phyloP scores from a whole-genome alignment of 108 stramenopile species.

The Licmophora abbreviata region DNA sequence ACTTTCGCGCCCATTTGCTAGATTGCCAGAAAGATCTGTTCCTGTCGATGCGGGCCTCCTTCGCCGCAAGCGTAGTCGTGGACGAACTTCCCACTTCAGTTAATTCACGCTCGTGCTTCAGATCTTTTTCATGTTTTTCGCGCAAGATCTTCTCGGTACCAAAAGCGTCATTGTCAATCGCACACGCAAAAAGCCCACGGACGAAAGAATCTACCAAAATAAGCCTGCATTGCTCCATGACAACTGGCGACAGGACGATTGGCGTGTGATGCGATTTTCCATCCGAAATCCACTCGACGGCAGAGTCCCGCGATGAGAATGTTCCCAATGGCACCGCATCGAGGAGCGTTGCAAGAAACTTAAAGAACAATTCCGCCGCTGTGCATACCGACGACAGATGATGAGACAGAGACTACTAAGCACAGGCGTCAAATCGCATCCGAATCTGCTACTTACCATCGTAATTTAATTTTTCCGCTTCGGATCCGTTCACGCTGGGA shows the following conservation, averaged over 20 bases:
- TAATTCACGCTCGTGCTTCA: slow-evolving; percentile 64
- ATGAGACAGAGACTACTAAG: neutral
- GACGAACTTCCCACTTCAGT: slow-evolving; percentile 33
- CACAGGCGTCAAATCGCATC: neutral
- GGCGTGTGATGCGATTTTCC: slow-evolving; percentile 62
- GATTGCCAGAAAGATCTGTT: slow-evolving; percentile 68
- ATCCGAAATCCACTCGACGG: slow-evolving; percentile 72
- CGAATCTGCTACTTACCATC: slow-evolving; percentile 7
- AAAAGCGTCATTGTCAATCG: slow-evolving; percentile 41
- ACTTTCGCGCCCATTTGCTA: slow-evolving; percentile 67
- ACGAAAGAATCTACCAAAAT: slow-evolving; percentile 56
- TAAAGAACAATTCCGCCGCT: slow-evolving; percentile 40
- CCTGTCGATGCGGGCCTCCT: slow-evolving; percentile 71
- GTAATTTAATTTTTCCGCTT: slow-evolving; percentile 29
- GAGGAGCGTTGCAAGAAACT: slow-evolving; percentile 55
- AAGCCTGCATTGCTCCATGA: slow-evolving; percentile 63
- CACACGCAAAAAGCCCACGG: slow-evolving; percentile 49
- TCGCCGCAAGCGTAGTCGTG: slow-evolving; percentile 59
- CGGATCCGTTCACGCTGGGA: slow-evolving; percentile 36
- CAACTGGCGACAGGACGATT: slow-evolving; percentile 55
- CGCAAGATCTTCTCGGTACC: slow-evolving; percentile 34
- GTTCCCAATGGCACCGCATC: slow-evolving; percentile 66
- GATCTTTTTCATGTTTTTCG: slow-evolving; percentile 65
- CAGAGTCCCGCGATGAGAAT: slow-evolving; percentile 51
- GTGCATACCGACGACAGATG: slow-evolving; percentile 1